Base-by-base conservation (phyloP, 2,329 filamentous ascomycete genomes). In the Penicillium olsonii region DNA sequence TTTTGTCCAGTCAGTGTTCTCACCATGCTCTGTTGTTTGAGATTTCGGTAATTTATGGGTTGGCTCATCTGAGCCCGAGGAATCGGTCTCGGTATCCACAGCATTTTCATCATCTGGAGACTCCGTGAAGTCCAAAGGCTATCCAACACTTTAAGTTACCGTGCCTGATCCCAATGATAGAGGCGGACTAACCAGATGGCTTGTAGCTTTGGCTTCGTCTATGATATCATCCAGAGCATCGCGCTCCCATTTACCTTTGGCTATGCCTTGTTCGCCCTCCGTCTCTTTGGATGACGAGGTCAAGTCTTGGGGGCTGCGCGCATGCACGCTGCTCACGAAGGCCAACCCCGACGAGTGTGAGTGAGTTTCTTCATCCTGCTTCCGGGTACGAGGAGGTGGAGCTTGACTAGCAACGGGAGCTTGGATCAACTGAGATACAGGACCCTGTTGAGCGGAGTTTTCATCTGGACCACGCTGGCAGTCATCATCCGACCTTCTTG, bases 181-280 rank as follows among this genome's bases (percentile, higher is more conserved):
- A 8, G 29, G 27, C 3, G 3, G 5, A 8, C 19, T 60, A 64
- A 76, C 75, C 50, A 90, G 72, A 50, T 86, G 73, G 50, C 81
- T 80, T 26, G 82, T 78, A 47, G 81, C 75, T 59, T 80, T 82
- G 39, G 85, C 76, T 60, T 87, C 77, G 26, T 79, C 70, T 50
- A 94, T 90, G 45, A 82, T 80, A 29, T 81, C 72, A 26, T 86
- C 80, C 8, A 92, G 72, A 22, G 81, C 82, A 58, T 89, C 85
- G 8, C 63, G 55, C 26, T 64, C 64, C 15, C 37, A 26, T 31
- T 17, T 38, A 18, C 26, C 4, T 45, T 52, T 42, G 61, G 38
- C 6, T 14, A 17, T 9, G 9, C 5, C 8, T 17, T 38, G 34
- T 11, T 17, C 15, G 3, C 37, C 18, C 9, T 29, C 38, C 7